A percentile compares a stretch with the other conserved stretches of the same genome.
phyloP scores from a whole-genome alignment of 2,329 filamentous ascomycete species.

The Scorias spongiosa region DNA sequence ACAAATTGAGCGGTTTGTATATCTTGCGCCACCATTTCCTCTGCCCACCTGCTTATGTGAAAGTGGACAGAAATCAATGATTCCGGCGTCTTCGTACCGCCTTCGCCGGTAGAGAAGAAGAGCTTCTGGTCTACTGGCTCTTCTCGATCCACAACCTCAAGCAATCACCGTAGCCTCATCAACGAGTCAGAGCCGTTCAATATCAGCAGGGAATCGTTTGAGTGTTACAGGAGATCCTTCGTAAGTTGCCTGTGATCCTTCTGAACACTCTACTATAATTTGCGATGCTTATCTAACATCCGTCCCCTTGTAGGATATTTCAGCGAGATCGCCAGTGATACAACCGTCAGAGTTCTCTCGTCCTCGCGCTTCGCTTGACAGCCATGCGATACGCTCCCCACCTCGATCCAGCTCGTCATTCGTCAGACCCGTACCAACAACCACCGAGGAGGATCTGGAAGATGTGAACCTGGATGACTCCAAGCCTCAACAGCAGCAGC shows the following conservation, averaged over 20 bases:
- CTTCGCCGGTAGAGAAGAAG: constrained; percentile 79
- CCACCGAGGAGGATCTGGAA: constrained; percentile 62
- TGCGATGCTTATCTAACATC: too few relatives aligned
- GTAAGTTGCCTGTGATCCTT: constrained; percentile 48
- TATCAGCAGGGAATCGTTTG: constrained; percentile 92
- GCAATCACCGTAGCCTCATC: constrained; percentile 48
- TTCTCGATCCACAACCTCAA: constrained; percentile 37
- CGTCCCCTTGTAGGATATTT: constrained; percentile 55
- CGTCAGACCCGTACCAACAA: constrained; percentile 17
- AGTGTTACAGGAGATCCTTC: constrained; percentile 90
- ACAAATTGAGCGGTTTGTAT: constrained; percentile 36
- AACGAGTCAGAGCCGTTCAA: constrained; percentile 85
- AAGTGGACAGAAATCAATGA: constrained; percentile 68
- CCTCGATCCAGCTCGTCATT: constrained; percentile 17
- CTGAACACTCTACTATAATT: too few relatives aligned
- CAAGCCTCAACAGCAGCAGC: constrained; percentile 40
- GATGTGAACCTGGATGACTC: constrained; percentile 78
- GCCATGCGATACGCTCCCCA: constrained; percentile 36
- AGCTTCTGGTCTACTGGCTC: constrained; percentile 51
- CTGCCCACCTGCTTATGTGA: constrained; percentile 5
- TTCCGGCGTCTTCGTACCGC: constrained; percentile 87
- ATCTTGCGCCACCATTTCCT: constrained; percentile 12
- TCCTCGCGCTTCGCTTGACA: constrained; percentile 71
- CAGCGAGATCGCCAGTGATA: constrained; percentile 63
- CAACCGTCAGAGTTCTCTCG: constrained; percentile 38